phyloP scores from a whole-genome alignment of 805 yeast species.

The Lipomyces yamadae region DNA sequence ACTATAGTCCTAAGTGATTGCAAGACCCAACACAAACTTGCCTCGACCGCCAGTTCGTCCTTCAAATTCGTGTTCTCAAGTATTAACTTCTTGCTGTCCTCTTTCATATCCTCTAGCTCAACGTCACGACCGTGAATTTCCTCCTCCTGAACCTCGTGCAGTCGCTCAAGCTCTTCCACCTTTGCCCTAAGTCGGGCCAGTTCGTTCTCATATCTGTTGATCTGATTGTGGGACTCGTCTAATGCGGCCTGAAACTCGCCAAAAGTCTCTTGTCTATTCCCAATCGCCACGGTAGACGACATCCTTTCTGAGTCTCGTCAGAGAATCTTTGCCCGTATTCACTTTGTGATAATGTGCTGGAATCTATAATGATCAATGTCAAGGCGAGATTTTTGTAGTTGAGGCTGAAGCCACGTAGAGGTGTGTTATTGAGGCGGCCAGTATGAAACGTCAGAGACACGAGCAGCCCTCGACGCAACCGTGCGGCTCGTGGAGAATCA shows the following conservation, averaged over 20 bases:
- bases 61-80: constrained; percentile 5
- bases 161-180: constrained; percentile 19
- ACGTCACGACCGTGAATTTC: constrained; percentile 12
- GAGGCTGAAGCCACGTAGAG: neutral
- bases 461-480: constrained; percentile 4
- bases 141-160: constrained; percentile 23
- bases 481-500: neutral
- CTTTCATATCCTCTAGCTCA: constrained; percentile 8
- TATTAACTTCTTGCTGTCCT: neutral
- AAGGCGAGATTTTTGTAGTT: neutral
- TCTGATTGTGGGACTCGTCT: neutral
- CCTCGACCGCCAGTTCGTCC: constrained; percentile 23
- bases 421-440: neutral
- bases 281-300: neutral
- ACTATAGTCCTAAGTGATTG: neutral
- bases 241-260: neutral
- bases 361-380: neutral
- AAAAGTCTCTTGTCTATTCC: neutral
- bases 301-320: neutral
- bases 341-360: neutral
- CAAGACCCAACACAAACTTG: neutral
- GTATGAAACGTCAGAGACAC: no score
- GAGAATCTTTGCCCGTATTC: neutral
- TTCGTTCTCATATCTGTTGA: neutral
- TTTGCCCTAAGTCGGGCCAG: neutral